Conservation (phyloP, 2,329 filamentous ascomycete species). For the Talaromyces funiculosus region DNA sequence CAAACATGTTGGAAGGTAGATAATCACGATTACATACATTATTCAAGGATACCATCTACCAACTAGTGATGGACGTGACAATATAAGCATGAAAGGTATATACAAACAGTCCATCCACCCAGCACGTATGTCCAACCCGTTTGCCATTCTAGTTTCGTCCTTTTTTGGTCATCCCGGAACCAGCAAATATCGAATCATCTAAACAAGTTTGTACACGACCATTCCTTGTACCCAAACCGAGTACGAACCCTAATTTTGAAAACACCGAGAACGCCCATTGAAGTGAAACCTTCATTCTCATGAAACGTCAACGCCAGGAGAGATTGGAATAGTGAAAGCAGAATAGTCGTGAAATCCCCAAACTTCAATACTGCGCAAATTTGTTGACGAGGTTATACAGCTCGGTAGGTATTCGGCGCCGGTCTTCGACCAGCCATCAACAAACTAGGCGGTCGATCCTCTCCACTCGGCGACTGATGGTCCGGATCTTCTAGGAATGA, state of each 20-base stretch:
- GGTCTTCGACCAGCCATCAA: conserved; percentile 37
- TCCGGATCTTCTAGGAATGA: conserved; percentile 5
- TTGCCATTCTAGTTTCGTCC: not conserved
- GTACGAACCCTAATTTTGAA: not conserved
- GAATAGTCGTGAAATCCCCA: not conserved
- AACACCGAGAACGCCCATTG: not conserved
- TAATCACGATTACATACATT: too few relatives aligned
- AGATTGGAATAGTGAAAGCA: not conserved
- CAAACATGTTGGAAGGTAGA: too few relatives aligned
- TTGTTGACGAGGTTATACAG: conserved; percentile 25
- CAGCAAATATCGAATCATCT: not conserved
- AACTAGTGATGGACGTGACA: not conserved
- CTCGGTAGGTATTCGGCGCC: conserved; percentile 28
- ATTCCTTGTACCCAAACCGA: not conserved
- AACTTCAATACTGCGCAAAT: too few relatives aligned
- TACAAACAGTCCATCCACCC: not conserved
- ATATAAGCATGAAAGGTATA: not conserved
- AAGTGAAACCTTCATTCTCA: not conserved
- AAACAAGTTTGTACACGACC: not conserved
- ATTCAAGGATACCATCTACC: not conserved
- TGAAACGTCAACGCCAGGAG: not conserved
- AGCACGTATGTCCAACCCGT: not conserved
- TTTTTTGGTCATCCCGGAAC: not conserved
- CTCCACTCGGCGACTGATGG: not conserved
- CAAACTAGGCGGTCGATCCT: conserved; percentile 35